Percentiles rank a stretch among this genome's conserved stretches.
Evolutionary conservation across 495 filamentous ascomycete genomes (phyloP).

Genomic region (Endocarpon pusillum): DNA sequence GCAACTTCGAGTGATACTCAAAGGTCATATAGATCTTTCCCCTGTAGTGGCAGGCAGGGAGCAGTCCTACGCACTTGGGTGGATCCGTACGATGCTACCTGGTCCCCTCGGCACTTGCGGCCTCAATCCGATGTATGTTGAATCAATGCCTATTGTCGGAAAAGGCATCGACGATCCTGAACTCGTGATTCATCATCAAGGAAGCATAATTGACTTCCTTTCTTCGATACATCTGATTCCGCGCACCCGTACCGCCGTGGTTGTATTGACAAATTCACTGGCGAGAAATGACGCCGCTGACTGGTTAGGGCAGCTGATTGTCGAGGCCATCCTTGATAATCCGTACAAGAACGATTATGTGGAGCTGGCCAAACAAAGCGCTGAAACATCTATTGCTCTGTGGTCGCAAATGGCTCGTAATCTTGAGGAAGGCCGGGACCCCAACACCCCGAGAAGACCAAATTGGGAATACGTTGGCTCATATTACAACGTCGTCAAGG

Average conservation of each 20-base stretch:
- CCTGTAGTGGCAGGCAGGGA: background rate
- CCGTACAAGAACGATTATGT: too few relatives aligned
- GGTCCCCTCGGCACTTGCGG: slow-evolving; percentile 2
- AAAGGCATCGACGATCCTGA: background rate
- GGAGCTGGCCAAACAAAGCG: too few relatives aligned
- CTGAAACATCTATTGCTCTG: background rate
- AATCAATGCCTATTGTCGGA: too few relatives aligned
- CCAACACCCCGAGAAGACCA: background rate
- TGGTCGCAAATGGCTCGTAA: background rate
- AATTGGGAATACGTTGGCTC: background rate
- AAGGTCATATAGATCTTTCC: background rate
- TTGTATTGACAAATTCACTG: slow-evolving; percentile 4
- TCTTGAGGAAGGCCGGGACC: background rate
- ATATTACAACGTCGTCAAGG: slow-evolving; percentile 1
- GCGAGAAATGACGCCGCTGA: too few relatives aligned
- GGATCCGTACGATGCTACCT: slow-evolving; percentile 1
- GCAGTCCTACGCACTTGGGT: slow-evolving; percentile 5
- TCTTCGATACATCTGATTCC: slow-evolving; percentile 3
- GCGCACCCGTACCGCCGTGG: slow-evolving; percentile 1
- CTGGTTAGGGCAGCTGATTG: too few relatives aligned
- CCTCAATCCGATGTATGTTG: too few relatives aligned
- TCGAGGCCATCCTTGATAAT: too few relatives aligned
- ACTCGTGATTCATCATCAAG: slow-evolving; percentile 3
- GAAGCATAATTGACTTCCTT: slow-evolving; percentile 1
- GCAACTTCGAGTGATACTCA: slow-evolving; percentile 3